phyloP scores from a whole-genome alignment of 2,329 filamentous ascomycete genomes.

The Cucurbitaria berberidis region DNA sequence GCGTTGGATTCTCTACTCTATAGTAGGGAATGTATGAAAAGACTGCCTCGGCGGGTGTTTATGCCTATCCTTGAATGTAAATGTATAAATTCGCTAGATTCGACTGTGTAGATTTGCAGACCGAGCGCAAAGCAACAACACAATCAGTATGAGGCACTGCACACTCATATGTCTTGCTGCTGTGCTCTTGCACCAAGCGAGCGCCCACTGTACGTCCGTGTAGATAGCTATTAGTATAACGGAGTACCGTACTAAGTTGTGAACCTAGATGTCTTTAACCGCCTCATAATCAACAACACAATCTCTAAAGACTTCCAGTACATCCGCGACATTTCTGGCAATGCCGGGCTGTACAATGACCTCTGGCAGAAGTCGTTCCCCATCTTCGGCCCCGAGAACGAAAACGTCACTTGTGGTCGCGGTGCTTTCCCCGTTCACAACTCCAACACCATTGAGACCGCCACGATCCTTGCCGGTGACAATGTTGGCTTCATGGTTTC shows the following conservation, averaged over 20 bases:
- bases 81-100: not conserved
- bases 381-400: constrained; percentile 10
- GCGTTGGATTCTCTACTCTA: not conserved
- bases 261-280: constrained; percentile 24
- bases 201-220: constrained; percentile 4
- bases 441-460: constrained; percentile 17
- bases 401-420: constrained; percentile 16
- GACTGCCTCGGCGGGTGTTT: not conserved
- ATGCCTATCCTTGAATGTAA: not conserved
- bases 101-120: not conserved
- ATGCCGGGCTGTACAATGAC: constrained; percentile 3
- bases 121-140: not conserved
- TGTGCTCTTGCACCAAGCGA: constrained; percentile 1
- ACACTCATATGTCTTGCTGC: not conserved
- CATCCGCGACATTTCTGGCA: constrained; percentile 19
- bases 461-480: constrained; percentile 14
- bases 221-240: not conserved
- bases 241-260: not conserved
- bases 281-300: constrained; percentile 26
- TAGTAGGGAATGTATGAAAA: not conserved
- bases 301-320: constrained; percentile 25
- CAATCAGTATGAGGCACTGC: not conserved
- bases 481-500: constrained; percentile 23
- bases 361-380: constrained; percentile 18
- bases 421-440: constrained; percentile 14